Evolutionary conservation across 805 yeast species (phyloP), one percentile per base, ranked within the genome.

Genomic region (Tetrapisispora taiwanensis): DNA sequence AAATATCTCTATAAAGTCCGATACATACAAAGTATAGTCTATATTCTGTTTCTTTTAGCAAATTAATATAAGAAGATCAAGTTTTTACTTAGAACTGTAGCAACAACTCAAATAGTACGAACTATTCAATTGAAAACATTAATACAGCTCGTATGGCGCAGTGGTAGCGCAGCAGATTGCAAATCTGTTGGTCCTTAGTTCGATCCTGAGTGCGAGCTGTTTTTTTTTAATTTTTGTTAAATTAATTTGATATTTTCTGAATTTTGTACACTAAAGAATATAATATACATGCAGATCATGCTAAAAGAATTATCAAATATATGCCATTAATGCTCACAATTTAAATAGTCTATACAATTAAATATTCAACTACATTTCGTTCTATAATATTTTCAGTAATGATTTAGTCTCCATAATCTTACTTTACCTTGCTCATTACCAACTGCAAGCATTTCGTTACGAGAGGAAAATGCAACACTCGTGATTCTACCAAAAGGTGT

Each of bases 101-200:
- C n/a, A n/a, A n/a, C n/a, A n/a, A n/a, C n/a, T n/a, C n/a, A n/a
- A n/a, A n/a, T n/a, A n/a, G n/a, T n/a, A n/a, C n/a, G n/a, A n/a
- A n/a, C n/a, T n/a, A n/a, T n/a, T n/a, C 26, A 22, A 22, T 28
- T 28, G 4, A 4, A 7, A 12, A 7, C 4, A 28, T 7, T 7
- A 12, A 7, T n/a, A 15, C 39, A 54, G 82, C 79, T 74, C 72
- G 80, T 74, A 73, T 84, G 88, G 94, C 92, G 88, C 89, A 84
- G 92, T 80, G 92, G 95, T 84, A 84, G 90, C 89, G 94, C 92
- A 83, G 88, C 86, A 81, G 95, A 85, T 85, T 85, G 94, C 95
- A 85, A 84, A 84, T 85, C 95, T 83, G 84, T 80, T 83, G 94
- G 95, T 85, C 92, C 88, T 81, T 78, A 81, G 95, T 85, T 85